Evolutionary conservation across 2,329 filamentous ascomycete species (phyloP), one percentile per base, ranked within the genome.

Genomic region (Coleophoma cylindrospora): DNA sequence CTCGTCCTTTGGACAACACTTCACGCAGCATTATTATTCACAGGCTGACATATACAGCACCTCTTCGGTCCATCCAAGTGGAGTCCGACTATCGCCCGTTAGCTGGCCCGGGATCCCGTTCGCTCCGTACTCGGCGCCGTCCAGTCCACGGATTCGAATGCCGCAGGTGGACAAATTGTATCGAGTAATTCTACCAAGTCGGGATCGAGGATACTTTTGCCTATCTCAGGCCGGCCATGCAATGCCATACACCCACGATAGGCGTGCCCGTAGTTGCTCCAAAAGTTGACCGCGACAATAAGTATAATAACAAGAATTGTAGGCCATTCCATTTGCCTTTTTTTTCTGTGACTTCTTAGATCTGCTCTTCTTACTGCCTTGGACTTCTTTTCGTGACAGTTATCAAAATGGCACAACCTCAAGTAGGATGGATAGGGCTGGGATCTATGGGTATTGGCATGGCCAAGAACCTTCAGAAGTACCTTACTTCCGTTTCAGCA

Each of bases 361-460:
- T 44, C n/a, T 19, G 19, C 11, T 11, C n/a, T 15, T 21, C 22
- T 17, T 21, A 19, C 15, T 21, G n/a, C n/a, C 19, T 40, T 40
- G n/a, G 13, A 5, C 14, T n/a, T 44, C 19, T 5, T n/a, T 3
- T 12, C 4, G 12, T 44, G 14, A 27, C 19, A 27, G 11, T 15
- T 21, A 49, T 56, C 40, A 56, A 49, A n/a, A 34, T 40, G 15
- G 13, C 13, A 36, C 14, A 13, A 43, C 13, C 50, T 51, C 15
- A 56, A 43, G 34, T 37, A 10, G 40, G 45, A 11, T 34, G 34
- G 54, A 27, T 27, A 27, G 61, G 59, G 3, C 48, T 63, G 2
- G 59, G 59, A 4, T 59, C 57, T 2, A 63, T 63, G 59, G 61
- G 61, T 34, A 52, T 59, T 50, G 58, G 57, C 6, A 58, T 58